Evolutionary conservation across 148 eudicot species (phyloP), one percentile per base, ranked within the genome.

Genomic region (Chenopodium suecicum): DNA sequence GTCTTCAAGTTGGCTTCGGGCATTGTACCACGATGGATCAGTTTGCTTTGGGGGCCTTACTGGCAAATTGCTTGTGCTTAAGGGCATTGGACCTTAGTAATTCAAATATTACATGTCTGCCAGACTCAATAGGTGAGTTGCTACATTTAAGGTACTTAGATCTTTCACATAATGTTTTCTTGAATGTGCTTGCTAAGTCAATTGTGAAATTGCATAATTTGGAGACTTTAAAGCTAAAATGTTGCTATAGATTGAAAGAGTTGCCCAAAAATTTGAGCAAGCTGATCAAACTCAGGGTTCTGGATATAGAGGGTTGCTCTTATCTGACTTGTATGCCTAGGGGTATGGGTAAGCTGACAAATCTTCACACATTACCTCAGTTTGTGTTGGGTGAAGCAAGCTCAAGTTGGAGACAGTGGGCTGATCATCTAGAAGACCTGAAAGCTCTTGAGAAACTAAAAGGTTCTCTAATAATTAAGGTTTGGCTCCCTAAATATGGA

Each of bases 111-210:
- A 20, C 9, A 72, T 22, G 13, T 72, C 54, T 72, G 14, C 54
- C 75, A 8, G 29, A 72, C 16, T 72, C 75, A 41, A 9, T 72
- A 8, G 75, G 75, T 10, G 52, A 20, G 0, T 9, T 72, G 27
- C 9, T 41, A 22, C 75, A 72, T 72, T 41, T 72, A 72, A 72
- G 75, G 75, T 72, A 72, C 20, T 46, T 72, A 41, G 54, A 46
- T n/a, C 54, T 44, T 22, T 44, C 75, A 20, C 8, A 23, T 19
- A 72, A 46, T 46, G 29, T 41, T 7, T n/a, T 32, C 7, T 72
- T 72, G 75, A 37, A 2, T 22, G 9, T 72, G 31, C 75, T 72
- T 2, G 25, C 75, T 1, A n/a, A 72, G 56, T 70, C 73, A 17
- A 70, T 70, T 34, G 44, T 20, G 14, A 34, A 70, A 44, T 11